Evolutionary conservation across 805 yeast species (phyloP), one percentile per base, ranked within the genome.

Genomic region (Lipomyces anomalus): DNA sequence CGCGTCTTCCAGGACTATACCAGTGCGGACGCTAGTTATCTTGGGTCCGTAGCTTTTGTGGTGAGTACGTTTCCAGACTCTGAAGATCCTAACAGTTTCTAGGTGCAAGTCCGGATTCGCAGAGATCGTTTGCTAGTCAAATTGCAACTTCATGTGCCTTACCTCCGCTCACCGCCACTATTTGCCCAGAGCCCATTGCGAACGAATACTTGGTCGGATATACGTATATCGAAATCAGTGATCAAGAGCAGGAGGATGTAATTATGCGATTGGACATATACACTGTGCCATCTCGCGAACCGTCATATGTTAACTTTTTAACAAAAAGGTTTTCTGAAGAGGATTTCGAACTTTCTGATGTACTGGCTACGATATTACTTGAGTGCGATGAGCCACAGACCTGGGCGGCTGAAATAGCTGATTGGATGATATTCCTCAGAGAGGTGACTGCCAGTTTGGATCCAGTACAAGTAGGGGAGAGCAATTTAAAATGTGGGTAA

Each of bases 171-270:
- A n/a, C n/a, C n/a, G n/a, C n/a, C n/a, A 26, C 13, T 26, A 9
- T 13, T 26, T 26, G 30, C 13, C 30, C 30, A 13, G 30, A 26
- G 30, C 30, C 30, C 30, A 13, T 43, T 6, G 52, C 58, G 16
- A 56, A 52, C 26, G 50, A 46, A 7, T 44, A 57, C 35, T 57
- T 55, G 3, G 40, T 58, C 29, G 63, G 64, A 13, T 61, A 60
- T 42, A 36, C 57, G 11, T 61, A 46, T 42, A 22, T 54, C 5
- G 63, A 59, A 16, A 55, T 58, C 29, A 36, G 38, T 16, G 64
- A 60, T 36, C 46, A 42, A 2, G 56, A 59, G 11, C 57, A 53
- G 20, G 57, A 48, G 17, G 56, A 53, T 16, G 9, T 48, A 21
- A 21, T 47, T 4, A 9, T 53, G 9, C 37, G 47, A 9, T 26